Evolutionary conservation across 2,329 filamentous ascomycete genomes (phyloP).

Genomic region (Fusarium acutatum): DNA sequence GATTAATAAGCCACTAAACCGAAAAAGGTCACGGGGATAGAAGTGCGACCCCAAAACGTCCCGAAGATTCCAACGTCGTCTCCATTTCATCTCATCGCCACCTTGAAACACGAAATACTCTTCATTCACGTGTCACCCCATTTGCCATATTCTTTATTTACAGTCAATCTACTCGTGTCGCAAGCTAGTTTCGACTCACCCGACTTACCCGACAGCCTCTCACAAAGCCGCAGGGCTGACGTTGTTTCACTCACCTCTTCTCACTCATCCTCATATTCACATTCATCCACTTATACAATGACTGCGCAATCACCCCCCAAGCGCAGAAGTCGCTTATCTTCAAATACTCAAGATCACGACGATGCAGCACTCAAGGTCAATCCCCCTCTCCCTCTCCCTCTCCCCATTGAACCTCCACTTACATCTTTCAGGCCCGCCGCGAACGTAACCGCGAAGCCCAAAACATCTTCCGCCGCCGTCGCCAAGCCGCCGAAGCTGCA

Average conservation of each 20-base stretch:
- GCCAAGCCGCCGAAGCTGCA: slow-evolving; percentile 41
- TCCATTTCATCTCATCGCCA: slow-evolving; percentile 8
- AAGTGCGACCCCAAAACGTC: slow-evolving; percentile 21
- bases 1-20: slow-evolving; percentile 14
- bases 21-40: slow-evolving; percentile 24
- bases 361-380: slow-evolving; percentile 39
- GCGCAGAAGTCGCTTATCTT: slow-evolving; percentile 35
- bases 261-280: background rate
- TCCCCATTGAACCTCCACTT: background rate
- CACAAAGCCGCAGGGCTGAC: background rate
- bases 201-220: background rate
- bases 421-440: slow-evolving; percentile 37
- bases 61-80: slow-evolving; percentile 23
- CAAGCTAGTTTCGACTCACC: background rate
- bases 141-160: background rate
- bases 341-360: slow-evolving; percentile 26
- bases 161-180: background rate
- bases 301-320: slow-evolving; percentile 17
- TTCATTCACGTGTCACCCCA: background rate
- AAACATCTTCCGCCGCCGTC: slow-evolving; percentile 41
- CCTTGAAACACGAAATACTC: background rate
- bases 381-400: background rate
- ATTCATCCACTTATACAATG: slow-evolving; percentile 15
- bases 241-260: background rate
- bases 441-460: slow-evolving; percentile 44